Evolutionary conservation across 768 basidiomycete species (phyloP).

Genomic region (Phanerochaete carnosa): DNA sequence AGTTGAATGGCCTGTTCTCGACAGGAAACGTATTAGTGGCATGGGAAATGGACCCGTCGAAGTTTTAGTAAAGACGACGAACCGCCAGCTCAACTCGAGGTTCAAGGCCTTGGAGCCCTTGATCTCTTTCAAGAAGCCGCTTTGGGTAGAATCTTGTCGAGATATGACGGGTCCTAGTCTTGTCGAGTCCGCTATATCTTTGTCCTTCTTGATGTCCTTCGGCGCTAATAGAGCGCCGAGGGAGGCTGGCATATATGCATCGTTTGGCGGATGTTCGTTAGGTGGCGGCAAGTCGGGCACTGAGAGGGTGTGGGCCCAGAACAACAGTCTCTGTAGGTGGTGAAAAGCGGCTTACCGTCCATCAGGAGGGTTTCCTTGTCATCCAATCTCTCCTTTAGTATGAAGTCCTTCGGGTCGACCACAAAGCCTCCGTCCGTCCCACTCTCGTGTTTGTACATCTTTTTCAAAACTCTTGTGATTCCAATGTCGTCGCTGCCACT

Average conservation of each 20-base stretch:
- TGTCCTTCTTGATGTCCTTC: neutral
- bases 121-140: slow-evolving; percentile 44
- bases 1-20: slow-evolving; percentile 26
- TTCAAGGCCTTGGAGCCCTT: slow-evolving; percentile 58
- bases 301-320: slow-evolving; percentile 22
- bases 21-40: too few relatives aligned
- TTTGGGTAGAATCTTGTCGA: neutral
- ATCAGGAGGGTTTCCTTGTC: slow-evolving; percentile 49
- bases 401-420: slow-evolving; percentile 27
- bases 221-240: slow-evolving; percentile 25
- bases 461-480: neutral
- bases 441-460: neutral
- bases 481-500: slow-evolving; percentile 15
- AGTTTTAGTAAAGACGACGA: slow-evolving; percentile 6
- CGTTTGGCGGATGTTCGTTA: slow-evolving; percentile 38
- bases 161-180: neutral
- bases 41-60: too few relatives aligned
- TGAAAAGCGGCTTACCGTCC: slow-evolving; percentile 45
- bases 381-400: slow-evolving; percentile 56
- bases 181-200: neutral
- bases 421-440: slow-evolving; percentile 2
- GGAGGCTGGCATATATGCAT: slow-evolving; percentile 30
- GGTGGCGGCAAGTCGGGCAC: slow-evolving; percentile 58
- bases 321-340: neutral
- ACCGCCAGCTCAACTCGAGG: slow-evolving; percentile 70